Conservation (phyloP, 805 yeast species). For the Wickerhamomyces subpelliculosus region DNA sequence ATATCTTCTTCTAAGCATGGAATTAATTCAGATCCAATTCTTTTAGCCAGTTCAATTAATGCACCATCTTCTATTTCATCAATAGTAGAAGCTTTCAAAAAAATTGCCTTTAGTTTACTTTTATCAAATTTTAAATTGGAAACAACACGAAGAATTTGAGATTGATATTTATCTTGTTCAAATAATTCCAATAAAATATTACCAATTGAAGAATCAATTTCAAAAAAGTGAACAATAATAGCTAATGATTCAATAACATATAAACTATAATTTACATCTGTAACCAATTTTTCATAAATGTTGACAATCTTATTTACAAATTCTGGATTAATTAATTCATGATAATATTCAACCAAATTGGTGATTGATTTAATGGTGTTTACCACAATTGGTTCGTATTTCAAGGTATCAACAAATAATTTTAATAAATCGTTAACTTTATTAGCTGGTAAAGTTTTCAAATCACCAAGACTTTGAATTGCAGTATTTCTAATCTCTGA, state of each 20-base stretch:
- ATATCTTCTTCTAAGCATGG: constrained; percentile 16
- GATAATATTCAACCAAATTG: constrained; percentile 13
- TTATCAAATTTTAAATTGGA: constrained; percentile 15
- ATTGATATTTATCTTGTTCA: constrained; percentile 11
- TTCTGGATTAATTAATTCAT: constrained; percentile 5
- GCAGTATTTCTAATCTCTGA: constrained; percentile 32
- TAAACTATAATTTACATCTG: constrained; percentile 7
- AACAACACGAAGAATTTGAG: constrained; percentile 17
- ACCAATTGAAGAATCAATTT: constrained; percentile 15
- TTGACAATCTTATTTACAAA: constrained; percentile 7
- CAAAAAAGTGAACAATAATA: constrained; percentile 12
- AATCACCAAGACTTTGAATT: constrained; percentile 22
- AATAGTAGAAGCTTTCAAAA: constrained; percentile 14
- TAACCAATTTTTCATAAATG: constrained; percentile 8
- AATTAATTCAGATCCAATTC: constrained; percentile 20
- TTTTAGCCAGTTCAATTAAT: constrained; percentile 16
- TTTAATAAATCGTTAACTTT: constrained; percentile 23
- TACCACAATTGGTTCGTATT: constrained; percentile 29
- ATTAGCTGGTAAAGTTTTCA: constrained; percentile 18
- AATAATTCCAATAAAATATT: constrained; percentile 12
- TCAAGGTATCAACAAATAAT: constrained; percentile 26
- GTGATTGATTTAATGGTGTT: constrained; percentile 24
- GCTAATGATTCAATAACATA: constrained; percentile 17
- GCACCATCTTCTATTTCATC: constrained; percentile 23
- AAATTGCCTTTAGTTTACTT: constrained; percentile 10